phyloP scores from a whole-genome alignment of 108 stramenopile genomes.

The Ochromonas danica region DNA sequence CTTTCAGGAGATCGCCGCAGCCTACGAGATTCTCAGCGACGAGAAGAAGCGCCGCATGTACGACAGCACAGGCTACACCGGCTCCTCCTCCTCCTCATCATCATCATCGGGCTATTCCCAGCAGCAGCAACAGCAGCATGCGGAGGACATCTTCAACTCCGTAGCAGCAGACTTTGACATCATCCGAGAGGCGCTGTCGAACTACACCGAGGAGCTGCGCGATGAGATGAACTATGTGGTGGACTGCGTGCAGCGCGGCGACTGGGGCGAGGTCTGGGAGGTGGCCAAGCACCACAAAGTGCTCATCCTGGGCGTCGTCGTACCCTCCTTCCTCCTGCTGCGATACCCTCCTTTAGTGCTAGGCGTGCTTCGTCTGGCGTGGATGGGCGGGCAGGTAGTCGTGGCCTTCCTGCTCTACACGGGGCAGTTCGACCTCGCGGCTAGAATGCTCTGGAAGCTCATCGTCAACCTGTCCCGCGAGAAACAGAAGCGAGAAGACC shows the following conservation, averaged over 20 bases:
- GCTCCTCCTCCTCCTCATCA: neutral
- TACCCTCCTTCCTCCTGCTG: neutral
- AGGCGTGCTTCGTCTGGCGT: neutral
- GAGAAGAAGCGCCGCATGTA: constrained; percentile 32
- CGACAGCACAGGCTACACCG: constrained; percentile 27
- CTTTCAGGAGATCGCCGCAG: constrained; percentile 40
- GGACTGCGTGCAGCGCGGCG: neutral
- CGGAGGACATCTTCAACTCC: neutral
- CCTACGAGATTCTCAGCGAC: constrained; percentile 41
- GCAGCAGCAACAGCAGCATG: too few species aligned
- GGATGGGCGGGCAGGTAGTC: neutral
- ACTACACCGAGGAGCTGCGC: neutral
- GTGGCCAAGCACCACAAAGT: neutral
- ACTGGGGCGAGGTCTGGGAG: neutral
- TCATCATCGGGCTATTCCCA: neutral
- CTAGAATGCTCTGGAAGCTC: neutral
- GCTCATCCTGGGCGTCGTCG: neutral
- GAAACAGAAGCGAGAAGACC: neutral
- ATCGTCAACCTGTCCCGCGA: neutral
- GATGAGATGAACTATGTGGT: neutral
- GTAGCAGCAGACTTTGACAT: neutral
- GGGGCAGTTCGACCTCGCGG: neutral
- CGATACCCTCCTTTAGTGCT: neutral
- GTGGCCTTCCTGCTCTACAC: neutral
- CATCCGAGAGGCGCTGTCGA: neutral